These are phyloP conservation scores for Lodderomyces pseudojiufengensis DNA, from an alignment of 1,139 yeast genomes.

Conservation along the genomic window DNA sequence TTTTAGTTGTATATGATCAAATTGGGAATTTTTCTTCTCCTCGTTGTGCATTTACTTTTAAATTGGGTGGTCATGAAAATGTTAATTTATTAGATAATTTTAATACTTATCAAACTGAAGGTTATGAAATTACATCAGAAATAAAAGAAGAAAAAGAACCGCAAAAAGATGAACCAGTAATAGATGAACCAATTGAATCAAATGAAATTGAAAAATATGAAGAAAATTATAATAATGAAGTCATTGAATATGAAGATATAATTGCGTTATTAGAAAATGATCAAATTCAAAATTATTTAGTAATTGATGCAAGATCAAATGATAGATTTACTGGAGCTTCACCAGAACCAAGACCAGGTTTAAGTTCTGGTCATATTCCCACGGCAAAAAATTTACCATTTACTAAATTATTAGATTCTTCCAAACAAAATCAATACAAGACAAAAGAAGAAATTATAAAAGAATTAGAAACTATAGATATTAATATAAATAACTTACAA, in stretches of 20 bases:
- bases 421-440: constrained; percentile 44
- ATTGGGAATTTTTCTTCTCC: constrained; percentile 85
- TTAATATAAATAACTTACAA: constrained; percentile 23
- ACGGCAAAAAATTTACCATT: constrained; percentile 80
- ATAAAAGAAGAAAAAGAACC: constrained; percentile 17
- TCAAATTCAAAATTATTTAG: constrained; percentile 44
- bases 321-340: constrained; percentile 73
- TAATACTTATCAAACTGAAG: constrained; percentile 38
- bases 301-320: constrained; percentile 78
- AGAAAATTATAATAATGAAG: constrained; percentile 40
- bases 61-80: constrained; percentile 67
- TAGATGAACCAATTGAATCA: constrained; percentile 1
- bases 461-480: constrained; percentile 40
- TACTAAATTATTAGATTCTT: constrained; percentile 47
- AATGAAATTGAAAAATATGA: constrained; percentile 18
- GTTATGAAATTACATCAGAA: constrained; percentile 12
- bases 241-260: constrained; percentile 64
- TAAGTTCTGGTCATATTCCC: constrained; percentile 87
- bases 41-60: constrained; percentile 86
- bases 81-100: constrained; percentile 71
- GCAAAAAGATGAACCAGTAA: constrained; percentile 12
- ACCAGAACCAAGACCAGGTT: constrained; percentile 86
- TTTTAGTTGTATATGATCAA: constrained; percentile 79
- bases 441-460: constrained; percentile 41
- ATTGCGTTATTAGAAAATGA: constrained; percentile 50